phyloP scores from a whole-genome alignment of 2,329 filamentous ascomycete genomes.

The Fusarium tricinctum region DNA sequence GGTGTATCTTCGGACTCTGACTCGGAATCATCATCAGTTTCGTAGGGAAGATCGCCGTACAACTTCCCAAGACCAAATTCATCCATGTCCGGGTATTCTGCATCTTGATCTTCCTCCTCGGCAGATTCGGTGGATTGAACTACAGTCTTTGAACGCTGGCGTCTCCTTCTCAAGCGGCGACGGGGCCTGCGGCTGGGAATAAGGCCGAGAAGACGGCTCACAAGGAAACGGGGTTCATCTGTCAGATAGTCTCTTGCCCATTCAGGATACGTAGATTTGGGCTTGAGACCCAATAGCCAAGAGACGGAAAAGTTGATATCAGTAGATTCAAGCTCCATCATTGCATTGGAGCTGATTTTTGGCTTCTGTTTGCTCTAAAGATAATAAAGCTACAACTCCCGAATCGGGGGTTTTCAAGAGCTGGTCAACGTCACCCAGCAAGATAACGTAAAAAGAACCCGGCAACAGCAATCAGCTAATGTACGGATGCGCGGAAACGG shows the following conservation, averaged over 20 bases:
- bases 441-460: slow-evolving; percentile 26
- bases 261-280: slow-evolving; percentile 44
- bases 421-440: slow-evolving; percentile 21
- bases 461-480: slow-evolving; percentile 14
- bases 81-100: slow-evolving; percentile 35
- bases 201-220: slow-evolving; percentile 51
- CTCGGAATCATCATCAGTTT: slow-evolving; percentile 40
- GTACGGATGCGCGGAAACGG: slow-evolving; percentile 19
- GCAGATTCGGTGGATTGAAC: slow-evolving; percentile 20
- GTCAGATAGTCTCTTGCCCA: slow-evolving; percentile 48
- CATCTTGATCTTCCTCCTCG: slow-evolving; percentile 25
- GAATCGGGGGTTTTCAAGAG: slow-evolving; percentile 27
- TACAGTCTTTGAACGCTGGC: slow-evolving; percentile 37
- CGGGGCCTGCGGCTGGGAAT: slow-evolving; percentile 44
- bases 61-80: slow-evolving; percentile 43
- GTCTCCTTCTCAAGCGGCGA: slow-evolving; percentile 39
- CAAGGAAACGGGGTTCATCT: slow-evolving; percentile 49
- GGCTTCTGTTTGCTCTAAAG: slow-evolving; percentile 40
- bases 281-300: slow-evolving; percentile 50
- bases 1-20: slow-evolving; percentile 40
- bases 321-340: slow-evolving; percentile 48
- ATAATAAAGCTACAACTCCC: slow-evolving; percentile 37
- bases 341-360: slow-evolving; percentile 32
- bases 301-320: slow-evolving; percentile 50
- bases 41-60: slow-evolving; percentile 45